A percentile compares a stretch with the other conserved stretches of the same genome.
These are phyloP conservation scores for Gonium pectorale DNA, from an alignment of 139 green algal genomes.

Conservation along the genomic window DNA sequence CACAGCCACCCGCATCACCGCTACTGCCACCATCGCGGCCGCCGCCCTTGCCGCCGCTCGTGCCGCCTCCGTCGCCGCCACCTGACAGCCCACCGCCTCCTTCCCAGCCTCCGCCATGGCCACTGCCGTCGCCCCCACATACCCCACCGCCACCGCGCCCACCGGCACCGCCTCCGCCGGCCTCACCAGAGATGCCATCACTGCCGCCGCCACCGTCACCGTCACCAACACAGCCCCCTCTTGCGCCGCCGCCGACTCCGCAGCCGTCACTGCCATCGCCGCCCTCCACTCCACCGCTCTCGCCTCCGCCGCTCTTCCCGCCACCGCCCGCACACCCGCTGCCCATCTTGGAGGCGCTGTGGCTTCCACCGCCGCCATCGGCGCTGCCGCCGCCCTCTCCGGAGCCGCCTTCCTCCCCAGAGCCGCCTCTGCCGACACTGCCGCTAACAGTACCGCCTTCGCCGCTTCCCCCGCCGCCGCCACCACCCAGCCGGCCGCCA, in stretches of 20 bases:
- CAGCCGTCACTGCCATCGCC: not conserved
- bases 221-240: too few relatives aligned
- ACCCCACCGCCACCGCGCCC: too few relatives aligned
- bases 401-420: not conserved
- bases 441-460: not conserved
- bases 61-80: too few relatives aligned
- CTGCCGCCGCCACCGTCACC: not conserved
- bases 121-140: too few relatives aligned
- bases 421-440: not conserved
- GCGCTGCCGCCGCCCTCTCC: not conserved
- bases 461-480: not conserved
- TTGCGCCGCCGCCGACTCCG: not conserved
- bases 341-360: not conserved
- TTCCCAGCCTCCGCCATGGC: too few relatives aligned
- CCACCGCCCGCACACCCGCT: not conserved
- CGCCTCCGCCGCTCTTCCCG: not conserved
- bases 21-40: too few relatives aligned
- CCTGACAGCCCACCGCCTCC: too few relatives aligned
- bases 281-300: not conserved
- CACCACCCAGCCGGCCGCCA: not conserved
- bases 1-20: too few relatives aligned
- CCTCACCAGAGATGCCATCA: not conserved
- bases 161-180: too few relatives aligned
- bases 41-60: too few relatives aligned
- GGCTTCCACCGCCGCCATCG: not conserved